Percentiles rank a stretch among this genome's conserved stretches.
Evolutionary conservation across 768 basidiomycete species (phyloP).

Genomic region (Phallus indusiatus): DNA sequence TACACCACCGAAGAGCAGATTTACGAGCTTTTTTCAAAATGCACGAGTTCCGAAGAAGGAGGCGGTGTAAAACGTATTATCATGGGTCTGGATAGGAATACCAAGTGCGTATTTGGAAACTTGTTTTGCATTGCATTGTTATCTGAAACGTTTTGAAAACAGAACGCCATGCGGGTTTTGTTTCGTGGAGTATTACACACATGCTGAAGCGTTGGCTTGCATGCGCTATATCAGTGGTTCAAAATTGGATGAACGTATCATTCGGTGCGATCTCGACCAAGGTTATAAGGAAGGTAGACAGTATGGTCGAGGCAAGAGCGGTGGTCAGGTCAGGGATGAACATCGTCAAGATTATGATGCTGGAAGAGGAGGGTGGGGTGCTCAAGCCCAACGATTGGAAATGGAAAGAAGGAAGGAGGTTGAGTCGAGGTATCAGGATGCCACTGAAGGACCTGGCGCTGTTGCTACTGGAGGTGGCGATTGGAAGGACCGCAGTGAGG

Average conservation of each 20-base stretch:
- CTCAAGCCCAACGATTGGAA: conserved; percentile 67
- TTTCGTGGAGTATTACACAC: conserved; percentile 94
- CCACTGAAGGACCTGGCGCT: conserved; percentile 67
- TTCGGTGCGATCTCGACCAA: conserved; percentile 93
- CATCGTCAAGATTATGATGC: conserved; percentile 96
- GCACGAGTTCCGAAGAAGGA: conserved; percentile 75
- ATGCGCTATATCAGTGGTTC: conserved; percentile 96
- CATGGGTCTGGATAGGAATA: conserved; percentile 89
- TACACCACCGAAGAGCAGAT: conserved; percentile 96
- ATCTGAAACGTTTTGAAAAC: conserved; percentile 11
- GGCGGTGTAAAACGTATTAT: conserved; percentile 91
- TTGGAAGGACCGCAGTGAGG: conserved; percentile 56
- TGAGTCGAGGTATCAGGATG: conserved; percentile 80
- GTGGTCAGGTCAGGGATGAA: conserved; percentile 94
- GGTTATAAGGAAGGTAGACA: conserved; percentile 96
- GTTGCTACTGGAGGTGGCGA: conserved; percentile 80
- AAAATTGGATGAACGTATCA: conserved; percentile 96
- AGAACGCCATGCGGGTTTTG: conserved; percentile 93
- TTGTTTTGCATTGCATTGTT: background rate
- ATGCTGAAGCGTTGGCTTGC: conserved; percentile 84
- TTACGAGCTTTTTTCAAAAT: conserved; percentile 87
- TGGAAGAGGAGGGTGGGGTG: conserved; percentile 92
- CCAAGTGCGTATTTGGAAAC: conserved; percentile 44
- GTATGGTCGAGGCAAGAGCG: conserved; percentile 94
- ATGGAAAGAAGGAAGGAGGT: conserved; percentile 70